Percentiles rank a stretch among this genome's conserved stretches.
Conservation (phyloP, 257 asterid species). For the Nicotiana knightiana region DNA sequence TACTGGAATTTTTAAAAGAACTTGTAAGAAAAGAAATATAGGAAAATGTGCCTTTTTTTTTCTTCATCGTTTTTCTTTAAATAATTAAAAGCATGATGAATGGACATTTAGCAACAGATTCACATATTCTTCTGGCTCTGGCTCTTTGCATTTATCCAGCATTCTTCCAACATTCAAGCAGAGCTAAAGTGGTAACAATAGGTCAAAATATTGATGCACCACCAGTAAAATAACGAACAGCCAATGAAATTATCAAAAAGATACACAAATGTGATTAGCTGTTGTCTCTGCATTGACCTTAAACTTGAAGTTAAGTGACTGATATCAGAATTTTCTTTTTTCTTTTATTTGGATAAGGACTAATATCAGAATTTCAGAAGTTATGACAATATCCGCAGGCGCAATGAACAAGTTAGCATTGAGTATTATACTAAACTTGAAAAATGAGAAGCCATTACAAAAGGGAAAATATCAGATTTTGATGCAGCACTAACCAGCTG, state of each 20-base stretch:
- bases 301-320: background rate
- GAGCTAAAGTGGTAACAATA: background rate
- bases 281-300: background rate
- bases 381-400: background rate
- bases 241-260: background rate
- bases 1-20: background rate
- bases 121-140: background rate
- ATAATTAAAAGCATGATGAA: background rate
- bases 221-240: background rate
- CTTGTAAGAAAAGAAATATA: background rate
- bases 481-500: conserved; percentile 42
- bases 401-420: background rate
- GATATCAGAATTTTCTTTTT: background rate
- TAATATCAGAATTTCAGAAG: background rate
- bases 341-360: too few relatives aligned
- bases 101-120: background rate
- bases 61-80: too few relatives aligned
- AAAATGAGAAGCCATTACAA: background rate
- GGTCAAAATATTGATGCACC: background rate
- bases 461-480: conserved; percentile 1
- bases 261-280: background rate
- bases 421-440: background rate
- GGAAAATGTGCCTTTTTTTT: background rate
- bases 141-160: background rate
- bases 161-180: conserved; percentile 5